Evolutionary conservation across 2,329 filamentous ascomycete genomes (phyloP).

Genomic region (Fusarium xyrophilum): DNA sequence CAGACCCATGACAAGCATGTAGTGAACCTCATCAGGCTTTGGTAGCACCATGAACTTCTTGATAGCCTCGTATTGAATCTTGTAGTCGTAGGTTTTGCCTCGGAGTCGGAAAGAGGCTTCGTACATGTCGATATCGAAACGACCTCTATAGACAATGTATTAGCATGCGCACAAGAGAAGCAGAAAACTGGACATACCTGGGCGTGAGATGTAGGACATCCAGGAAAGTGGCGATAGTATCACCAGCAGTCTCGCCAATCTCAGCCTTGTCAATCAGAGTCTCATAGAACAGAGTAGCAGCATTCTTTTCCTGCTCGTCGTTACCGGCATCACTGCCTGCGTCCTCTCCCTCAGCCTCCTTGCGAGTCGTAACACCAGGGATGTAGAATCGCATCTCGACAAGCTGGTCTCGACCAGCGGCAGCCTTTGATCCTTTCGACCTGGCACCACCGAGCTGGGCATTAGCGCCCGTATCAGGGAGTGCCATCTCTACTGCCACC

Average conservation of each 20-base stretch:
- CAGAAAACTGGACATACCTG: slow-evolving; percentile 59
- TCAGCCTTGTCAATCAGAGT: slow-evolving; percentile 98
- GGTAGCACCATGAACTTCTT: slow-evolving; percentile 99
- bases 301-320: slow-evolving; percentile 80
- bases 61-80: slow-evolving; percentile 96
- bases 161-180: not conserved
- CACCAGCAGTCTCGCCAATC: slow-evolving; percentile 98
- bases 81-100: slow-evolving; percentile 99
- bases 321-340: slow-evolving; percentile 64
- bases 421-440: slow-evolving; percentile 85
- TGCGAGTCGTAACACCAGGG: slow-evolving; percentile 84
- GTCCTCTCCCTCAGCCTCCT: slow-evolving; percentile 72
- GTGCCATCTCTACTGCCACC: slow-evolving; percentile 91
- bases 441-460: slow-evolving; percentile 75
- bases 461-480: slow-evolving; percentile 77
- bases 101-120: slow-evolving; percentile 95
- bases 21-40: slow-evolving; percentile 97
- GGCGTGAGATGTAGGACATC: slow-evolving; percentile 97
- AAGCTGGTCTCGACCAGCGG: slow-evolving; percentile 87
- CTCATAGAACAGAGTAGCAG: slow-evolving; percentile 97
- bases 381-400: slow-evolving; percentile 99
- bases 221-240: slow-evolving; percentile 96
- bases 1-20: slow-evolving; percentile 90
- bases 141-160: slow-evolving; percentile 69
- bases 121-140: slow-evolving; percentile 99